A percentile compares a stretch with the other conserved stretches of the same genome.
Conservation (phyloP, 2,329 filamentous ascomycete genomes). For the Claviceps lovelessii region DNA sequence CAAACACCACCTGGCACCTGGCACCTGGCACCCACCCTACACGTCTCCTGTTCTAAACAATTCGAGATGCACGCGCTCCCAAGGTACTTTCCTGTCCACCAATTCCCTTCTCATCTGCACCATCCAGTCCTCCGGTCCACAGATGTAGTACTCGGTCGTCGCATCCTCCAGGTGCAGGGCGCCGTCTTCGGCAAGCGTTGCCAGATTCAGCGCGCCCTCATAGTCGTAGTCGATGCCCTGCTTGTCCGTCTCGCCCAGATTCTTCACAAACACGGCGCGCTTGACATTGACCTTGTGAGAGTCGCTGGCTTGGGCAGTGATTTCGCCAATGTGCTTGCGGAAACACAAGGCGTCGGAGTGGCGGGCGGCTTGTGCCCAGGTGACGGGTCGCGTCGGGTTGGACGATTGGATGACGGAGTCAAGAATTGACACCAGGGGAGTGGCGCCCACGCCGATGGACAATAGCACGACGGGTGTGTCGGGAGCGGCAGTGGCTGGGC, state of each 20-base stretch:
- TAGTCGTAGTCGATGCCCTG: slow-evolving; percentile 42
- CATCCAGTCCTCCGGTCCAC: slow-evolving; percentile 58
- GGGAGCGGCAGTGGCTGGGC: slow-evolving; percentile 26
- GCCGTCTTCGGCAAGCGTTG: slow-evolving; percentile 30
- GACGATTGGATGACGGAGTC: slow-evolving; percentile 31
- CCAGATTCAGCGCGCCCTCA: slow-evolving; percentile 40
- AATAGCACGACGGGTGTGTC: slow-evolving; percentile 48
- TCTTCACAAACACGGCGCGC: slow-evolving; percentile 36
- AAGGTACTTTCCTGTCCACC: slow-evolving; percentile 34
- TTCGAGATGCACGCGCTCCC: slow-evolving; percentile 46
- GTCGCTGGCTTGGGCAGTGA: slow-evolving; percentile 16
- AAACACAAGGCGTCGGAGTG: slow-evolving; percentile 41
- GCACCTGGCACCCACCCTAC: neutral
- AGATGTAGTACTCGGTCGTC: slow-evolving; percentile 50
- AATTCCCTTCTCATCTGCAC: slow-evolving; percentile 36
- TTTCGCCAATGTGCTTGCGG: slow-evolving; percentile 29
- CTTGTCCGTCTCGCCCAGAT: slow-evolving; percentile 25
- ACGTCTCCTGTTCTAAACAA: slow-evolving; percentile 43
- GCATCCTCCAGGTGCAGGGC: slow-evolving; percentile 38
- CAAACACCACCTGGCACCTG: too few species aligned
- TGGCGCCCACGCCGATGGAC: slow-evolving; percentile 54
- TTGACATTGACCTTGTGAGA: slow-evolving; percentile 14
- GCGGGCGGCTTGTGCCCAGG: slow-evolving; percentile 49
- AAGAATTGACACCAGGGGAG: slow-evolving; percentile 51
- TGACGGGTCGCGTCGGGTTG: slow-evolving; percentile 30